Conservation (phyloP, 2,329 filamentous ascomycete genomes). For the Alternaria solani region DNA sequence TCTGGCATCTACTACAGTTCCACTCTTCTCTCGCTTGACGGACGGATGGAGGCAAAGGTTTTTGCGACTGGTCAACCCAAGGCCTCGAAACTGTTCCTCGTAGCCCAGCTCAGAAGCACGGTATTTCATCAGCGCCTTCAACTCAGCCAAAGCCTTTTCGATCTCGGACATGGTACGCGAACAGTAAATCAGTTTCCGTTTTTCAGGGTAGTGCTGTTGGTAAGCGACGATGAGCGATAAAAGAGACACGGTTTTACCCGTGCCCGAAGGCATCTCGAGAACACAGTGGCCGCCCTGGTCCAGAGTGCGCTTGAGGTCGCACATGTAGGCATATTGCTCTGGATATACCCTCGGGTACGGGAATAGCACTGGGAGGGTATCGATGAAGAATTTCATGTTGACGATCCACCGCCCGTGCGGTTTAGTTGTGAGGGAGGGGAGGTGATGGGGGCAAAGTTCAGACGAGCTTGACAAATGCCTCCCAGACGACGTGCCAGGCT, state of each 20-base stretch:
- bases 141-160: slow-evolving; percentile 91
- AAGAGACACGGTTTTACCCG: slow-evolving; percentile 95
- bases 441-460: slow-evolving; percentile 21
- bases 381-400: slow-evolving; percentile 81
- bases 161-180: slow-evolving; percentile 99
- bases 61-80: slow-evolving; percentile 94
- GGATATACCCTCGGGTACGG: slow-evolving; percentile 79
- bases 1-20: slow-evolving; percentile 89
- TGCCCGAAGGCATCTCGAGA: slow-evolving; percentile 98
- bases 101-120: slow-evolving; percentile 86
- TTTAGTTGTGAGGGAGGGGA: slow-evolving; percentile 29
- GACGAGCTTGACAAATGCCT: slow-evolving; percentile 17
- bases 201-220: slow-evolving; percentile 90
- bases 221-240: slow-evolving; percentile 96
- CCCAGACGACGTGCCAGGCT: slow-evolving; percentile 13
- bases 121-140: slow-evolving; percentile 95
- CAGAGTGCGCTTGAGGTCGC: slow-evolving; percentile 85
- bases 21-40: slow-evolving; percentile 96
- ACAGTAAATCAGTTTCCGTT: slow-evolving; percentile 97
- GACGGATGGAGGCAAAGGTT: slow-evolving; percentile 96
- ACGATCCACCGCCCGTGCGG: slow-evolving; percentile 26
- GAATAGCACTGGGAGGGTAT: slow-evolving; percentile 75
- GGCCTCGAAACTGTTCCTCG: slow-evolving; percentile 89
- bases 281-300: slow-evolving; percentile 96
- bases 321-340: slow-evolving; percentile 72